phyloP scores from a whole-genome alignment of 805 yeast species.

The Candida suzukii region DNA sequence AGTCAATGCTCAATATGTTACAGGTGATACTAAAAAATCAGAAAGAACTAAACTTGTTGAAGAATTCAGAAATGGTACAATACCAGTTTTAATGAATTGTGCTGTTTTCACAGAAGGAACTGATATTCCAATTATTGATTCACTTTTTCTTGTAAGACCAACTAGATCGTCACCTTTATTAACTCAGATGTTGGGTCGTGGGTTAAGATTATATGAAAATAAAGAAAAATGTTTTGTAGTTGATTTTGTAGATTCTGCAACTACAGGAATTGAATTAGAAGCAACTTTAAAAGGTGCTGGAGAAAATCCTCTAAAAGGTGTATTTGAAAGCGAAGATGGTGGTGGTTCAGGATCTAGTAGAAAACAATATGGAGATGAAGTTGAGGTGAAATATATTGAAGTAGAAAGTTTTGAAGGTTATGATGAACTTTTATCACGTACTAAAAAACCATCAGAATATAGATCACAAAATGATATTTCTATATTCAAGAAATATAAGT shows the following conservation, averaged over 20 bases:
- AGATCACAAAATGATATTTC: constrained; percentile 5
- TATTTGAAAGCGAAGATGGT: constrained; percentile 5
- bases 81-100: constrained; percentile 78
- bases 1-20: constrained; percentile 62
- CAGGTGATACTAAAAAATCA: constrained; percentile 51
- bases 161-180: constrained; percentile 66
- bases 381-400: constrained; percentile 20
- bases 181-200: constrained; percentile 89
- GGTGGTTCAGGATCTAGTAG: neutral
- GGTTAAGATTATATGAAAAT: constrained; percentile 55
- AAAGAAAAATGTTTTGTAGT: constrained; percentile 67
- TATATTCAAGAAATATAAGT: neutral
- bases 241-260: constrained; percentile 65
- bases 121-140: constrained; percentile 85
- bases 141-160: constrained; percentile 72
- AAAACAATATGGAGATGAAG: neutral
- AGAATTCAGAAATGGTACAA: constrained; percentile 53
- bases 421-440: constrained; percentile 16
- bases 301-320: constrained; percentile 3
- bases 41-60: constrained; percentile 46
- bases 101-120: constrained; percentile 93
- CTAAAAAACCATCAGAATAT: constrained; percentile 6
- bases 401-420: constrained; percentile 21
- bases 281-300: constrained; percentile 18
- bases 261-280: constrained; percentile 19